phyloP scores from a whole-genome alignment of 1,284 basidiomycete species.

The Naganishia liquefaciens region DNA sequence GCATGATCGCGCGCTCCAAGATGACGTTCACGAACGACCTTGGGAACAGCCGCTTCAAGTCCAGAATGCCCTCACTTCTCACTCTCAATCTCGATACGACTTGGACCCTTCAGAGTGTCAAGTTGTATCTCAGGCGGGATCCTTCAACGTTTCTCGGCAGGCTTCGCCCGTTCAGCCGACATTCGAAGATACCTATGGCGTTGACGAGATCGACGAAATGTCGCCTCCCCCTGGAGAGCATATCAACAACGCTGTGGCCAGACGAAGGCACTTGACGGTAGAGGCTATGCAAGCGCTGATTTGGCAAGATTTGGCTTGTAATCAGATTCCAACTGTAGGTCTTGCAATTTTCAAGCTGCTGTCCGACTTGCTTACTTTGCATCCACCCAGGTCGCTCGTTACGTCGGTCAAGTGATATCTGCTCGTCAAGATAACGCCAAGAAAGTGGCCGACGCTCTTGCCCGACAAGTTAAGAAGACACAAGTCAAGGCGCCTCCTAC shows the following conservation, averaged over 20 bases:
- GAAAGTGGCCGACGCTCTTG: conserved; percentile 75
- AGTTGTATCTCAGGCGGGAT: conserved; percentile 6
- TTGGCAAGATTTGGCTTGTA: conserved; percentile 78
- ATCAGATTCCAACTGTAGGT: conserved; percentile 76
- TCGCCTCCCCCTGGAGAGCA: conserved; percentile 16
- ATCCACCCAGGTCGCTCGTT: conserved; percentile 72
- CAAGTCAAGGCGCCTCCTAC: conserved; percentile 63
- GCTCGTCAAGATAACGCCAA: conserved; percentile 65
- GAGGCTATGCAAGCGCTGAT: conserved; percentile 83
- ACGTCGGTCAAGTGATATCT: conserved; percentile 57
- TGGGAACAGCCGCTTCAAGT: conserved; percentile 28
- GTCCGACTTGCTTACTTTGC: not conserved
- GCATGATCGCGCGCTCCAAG: conserved; percentile 25
- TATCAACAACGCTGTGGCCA: conserved; percentile 28
- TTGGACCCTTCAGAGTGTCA: not conserved
- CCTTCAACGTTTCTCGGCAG: not conserved
- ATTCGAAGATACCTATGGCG: conserved; percentile 13
- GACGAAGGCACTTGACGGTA: conserved; percentile 48
- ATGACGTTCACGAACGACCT: conserved; percentile 25
- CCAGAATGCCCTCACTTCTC: conserved; percentile 11
- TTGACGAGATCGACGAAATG: conserved; percentile 19
- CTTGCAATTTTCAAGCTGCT: too few species aligned
- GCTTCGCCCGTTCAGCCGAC: not conserved
- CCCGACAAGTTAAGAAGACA: conserved; percentile 68
- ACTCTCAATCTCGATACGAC: conserved; percentile 13